Evolutionary conservation across 257 asterid species (phyloP).

Genomic region (Nicotiana tabacum): DNA sequence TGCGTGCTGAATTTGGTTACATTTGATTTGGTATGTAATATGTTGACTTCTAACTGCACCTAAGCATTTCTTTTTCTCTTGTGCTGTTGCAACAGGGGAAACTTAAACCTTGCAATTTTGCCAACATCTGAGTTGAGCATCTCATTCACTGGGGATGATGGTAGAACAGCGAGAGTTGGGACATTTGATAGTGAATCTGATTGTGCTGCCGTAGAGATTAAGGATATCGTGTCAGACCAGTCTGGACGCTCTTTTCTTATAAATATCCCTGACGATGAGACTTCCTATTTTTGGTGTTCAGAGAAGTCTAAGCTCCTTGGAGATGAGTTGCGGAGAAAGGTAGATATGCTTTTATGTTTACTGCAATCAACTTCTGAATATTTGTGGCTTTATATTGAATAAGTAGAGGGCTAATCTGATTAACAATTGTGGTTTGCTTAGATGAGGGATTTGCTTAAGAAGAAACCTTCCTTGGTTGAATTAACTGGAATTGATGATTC

Average conservation of each 20-base stretch:
- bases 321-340: constrained; percentile 72
- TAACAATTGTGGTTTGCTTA: constrained; percentile 20
- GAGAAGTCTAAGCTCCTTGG: constrained; percentile 81
- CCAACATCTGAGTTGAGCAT: constrained; percentile 83
- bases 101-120: constrained; percentile 68
- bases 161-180: constrained; percentile 59
- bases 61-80: not conserved
- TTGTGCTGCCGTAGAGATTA: constrained; percentile 41
- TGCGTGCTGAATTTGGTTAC: not conserved
- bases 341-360: constrained; percentile 10
- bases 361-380: not conserved
- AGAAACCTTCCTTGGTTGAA: constrained; percentile 73
- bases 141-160: constrained; percentile 83
- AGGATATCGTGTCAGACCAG: constrained; percentile 57
- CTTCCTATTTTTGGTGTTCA: constrained; percentile 67
- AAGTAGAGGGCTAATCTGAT: constrained; percentile 1
- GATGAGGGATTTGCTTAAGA: constrained; percentile 78
- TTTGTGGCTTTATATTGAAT: not conserved
- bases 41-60: not conserved
- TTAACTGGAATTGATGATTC: constrained; percentile 79
- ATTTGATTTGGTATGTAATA: not conserved
- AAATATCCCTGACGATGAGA: constrained; percentile 33
- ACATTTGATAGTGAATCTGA: constrained; percentile 42
- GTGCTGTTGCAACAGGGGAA: constrained; percentile 37
- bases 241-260: constrained; percentile 82